A percentile compares a stretch with the other conserved stretches of the same genome.
Evolutionary conservation across 306 rosid genomes (phyloP).

Genomic region (Crotalaria pallida): DNA sequence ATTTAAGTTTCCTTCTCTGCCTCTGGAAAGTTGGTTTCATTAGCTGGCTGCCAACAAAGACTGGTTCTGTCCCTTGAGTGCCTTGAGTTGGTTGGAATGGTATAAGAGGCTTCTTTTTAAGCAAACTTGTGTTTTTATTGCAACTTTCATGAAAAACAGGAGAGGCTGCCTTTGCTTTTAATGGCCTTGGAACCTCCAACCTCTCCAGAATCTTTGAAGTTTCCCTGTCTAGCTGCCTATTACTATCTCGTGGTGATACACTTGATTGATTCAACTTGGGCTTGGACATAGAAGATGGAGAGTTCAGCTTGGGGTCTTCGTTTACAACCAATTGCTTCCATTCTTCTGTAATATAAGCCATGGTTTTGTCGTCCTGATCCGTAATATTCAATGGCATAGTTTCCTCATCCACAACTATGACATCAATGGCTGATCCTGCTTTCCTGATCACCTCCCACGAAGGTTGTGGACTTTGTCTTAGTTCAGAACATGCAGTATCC

Average conservation of each 20-base stretch:
- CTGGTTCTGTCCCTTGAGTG: slow-evolving; percentile 36
- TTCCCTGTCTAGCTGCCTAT: slow-evolving; percentile 44
- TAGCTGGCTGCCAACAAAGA: slow-evolving; percentile 39
- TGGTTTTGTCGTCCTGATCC: slow-evolving; percentile 35
- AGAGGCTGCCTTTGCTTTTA: slow-evolving; percentile 33
- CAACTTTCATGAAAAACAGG: slow-evolving; percentile 35
- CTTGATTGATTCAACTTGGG: slow-evolving; percentile 37
- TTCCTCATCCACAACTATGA: slow-evolving; percentile 13
- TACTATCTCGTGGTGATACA: slow-evolving; percentile 35
- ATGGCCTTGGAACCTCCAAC: slow-evolving; percentile 67
- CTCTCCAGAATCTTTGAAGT: slow-evolving; percentile 82
- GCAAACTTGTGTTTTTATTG: slow-evolving; percentile 23
- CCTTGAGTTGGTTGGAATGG: slow-evolving; percentile 38
- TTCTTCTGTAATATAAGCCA: slow-evolving; percentile 51
- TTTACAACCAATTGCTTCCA: slow-evolving; percentile 71
- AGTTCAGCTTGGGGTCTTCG: slow-evolving; percentile 40
- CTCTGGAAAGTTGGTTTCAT: slow-evolving; percentile 68
- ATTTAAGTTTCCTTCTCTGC: slow-evolving; percentile 52
- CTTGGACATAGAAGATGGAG: slow-evolving; percentile 41
- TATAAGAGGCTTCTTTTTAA: slow-evolving; percentile 41
- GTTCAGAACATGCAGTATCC: slow-evolving; percentile 33
- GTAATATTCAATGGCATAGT: slow-evolving; percentile 8
- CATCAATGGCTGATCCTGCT: slow-evolving; percentile 23
- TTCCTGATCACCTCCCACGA: slow-evolving; percentile 17
- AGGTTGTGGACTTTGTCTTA: slow-evolving; percentile 30